Evolutionary conservation across 2,329 filamentous ascomycete species (phyloP).

Genomic region (Cladosporium sphaerospermum): DNA sequence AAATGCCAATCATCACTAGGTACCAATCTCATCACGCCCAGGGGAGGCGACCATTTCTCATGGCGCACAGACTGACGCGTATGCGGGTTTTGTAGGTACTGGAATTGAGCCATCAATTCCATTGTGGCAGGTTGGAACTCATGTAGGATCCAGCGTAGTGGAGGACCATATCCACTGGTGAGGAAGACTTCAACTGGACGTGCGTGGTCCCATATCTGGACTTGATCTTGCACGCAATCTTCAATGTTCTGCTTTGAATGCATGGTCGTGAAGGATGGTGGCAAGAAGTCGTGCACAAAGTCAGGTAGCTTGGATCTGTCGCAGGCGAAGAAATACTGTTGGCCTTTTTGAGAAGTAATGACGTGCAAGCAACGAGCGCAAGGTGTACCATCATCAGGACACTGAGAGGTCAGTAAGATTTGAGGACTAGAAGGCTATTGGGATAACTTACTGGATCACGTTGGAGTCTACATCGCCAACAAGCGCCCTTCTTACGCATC

Average conservation of each 20-base stretch:
- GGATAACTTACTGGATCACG: slow-evolving; percentile 36
- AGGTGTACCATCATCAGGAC: slow-evolving; percentile 23
- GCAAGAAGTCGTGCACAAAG: slow-evolving; percentile 39
- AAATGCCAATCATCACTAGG: slow-evolving; percentile 39
- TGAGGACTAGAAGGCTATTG: slow-evolving; percentile 32
- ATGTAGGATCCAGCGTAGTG: slow-evolving; percentile 40
- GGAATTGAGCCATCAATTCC: slow-evolving; percentile 36
- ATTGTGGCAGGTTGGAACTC: slow-evolving; percentile 40
- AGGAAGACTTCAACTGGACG: slow-evolving; percentile 37
- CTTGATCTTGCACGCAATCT: slow-evolving; percentile 35
- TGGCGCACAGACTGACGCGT: slow-evolving; percentile 24
- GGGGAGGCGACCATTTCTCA: slow-evolving; percentile 39
- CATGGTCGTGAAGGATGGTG: slow-evolving; percentile 35
- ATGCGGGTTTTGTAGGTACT: slow-evolving; percentile 35
- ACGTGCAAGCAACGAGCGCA: slow-evolving; percentile 24
- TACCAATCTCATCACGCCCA: slow-evolving; percentile 42
- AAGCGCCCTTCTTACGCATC: slow-evolving; percentile 42
- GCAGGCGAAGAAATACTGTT: slow-evolving; percentile 38
- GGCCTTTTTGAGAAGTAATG: slow-evolving; percentile 33
- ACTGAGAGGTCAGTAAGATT: slow-evolving; percentile 30
- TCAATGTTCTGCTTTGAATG: slow-evolving; percentile 39
- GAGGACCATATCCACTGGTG: slow-evolving; percentile 39
- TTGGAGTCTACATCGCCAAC: slow-evolving; percentile 45
- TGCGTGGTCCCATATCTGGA: slow-evolving; percentile 26
- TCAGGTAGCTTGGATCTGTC: slow-evolving; percentile 42